phyloP scores from a whole-genome alignment of 306 rosid genomes.

The Cyclanthera cordifolia region DNA sequence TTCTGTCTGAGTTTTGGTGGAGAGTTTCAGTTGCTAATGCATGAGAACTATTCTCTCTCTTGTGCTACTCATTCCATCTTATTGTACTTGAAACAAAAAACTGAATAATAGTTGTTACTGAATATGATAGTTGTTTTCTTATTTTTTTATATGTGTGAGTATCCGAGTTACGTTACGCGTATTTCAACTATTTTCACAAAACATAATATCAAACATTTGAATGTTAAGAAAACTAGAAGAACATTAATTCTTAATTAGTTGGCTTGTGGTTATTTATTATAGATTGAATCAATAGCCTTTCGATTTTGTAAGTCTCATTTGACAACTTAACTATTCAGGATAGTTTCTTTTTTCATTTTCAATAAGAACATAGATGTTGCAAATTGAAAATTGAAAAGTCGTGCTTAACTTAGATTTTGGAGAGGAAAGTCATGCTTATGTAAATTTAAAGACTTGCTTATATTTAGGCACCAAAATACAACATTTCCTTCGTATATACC shows the following conservation, averaged over 20 bases:
- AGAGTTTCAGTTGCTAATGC: conserved; percentile 7
- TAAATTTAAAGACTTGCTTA: neutral
- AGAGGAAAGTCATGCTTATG: neutral
- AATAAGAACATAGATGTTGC: neutral
- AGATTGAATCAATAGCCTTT: too few species aligned
- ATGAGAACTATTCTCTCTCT: neutral
- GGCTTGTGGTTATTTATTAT: too few species aligned
- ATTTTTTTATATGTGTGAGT: too few species aligned
- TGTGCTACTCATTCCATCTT: neutral
- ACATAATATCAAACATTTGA: too few species aligned
- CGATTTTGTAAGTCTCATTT: too few species aligned
- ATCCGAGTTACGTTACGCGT: too few species aligned
- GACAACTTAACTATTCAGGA: too few species aligned
- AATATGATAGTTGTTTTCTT: neutral
- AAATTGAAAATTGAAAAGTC: too few species aligned
- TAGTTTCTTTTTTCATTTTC: neutral
- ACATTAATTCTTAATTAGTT: too few species aligned
- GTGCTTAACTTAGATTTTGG: neutral
- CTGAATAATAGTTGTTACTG: neutral
- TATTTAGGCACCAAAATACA: neutral
- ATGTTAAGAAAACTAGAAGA: too few species aligned
- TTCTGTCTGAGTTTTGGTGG: neutral
- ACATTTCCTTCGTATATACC: neutral
- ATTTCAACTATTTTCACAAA: too few species aligned
- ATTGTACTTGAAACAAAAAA: neutral